phyloP scores from a whole-genome alignment of 225 moss, liverwort and hornwort species.

The Lunularia cruciata region DNA sequence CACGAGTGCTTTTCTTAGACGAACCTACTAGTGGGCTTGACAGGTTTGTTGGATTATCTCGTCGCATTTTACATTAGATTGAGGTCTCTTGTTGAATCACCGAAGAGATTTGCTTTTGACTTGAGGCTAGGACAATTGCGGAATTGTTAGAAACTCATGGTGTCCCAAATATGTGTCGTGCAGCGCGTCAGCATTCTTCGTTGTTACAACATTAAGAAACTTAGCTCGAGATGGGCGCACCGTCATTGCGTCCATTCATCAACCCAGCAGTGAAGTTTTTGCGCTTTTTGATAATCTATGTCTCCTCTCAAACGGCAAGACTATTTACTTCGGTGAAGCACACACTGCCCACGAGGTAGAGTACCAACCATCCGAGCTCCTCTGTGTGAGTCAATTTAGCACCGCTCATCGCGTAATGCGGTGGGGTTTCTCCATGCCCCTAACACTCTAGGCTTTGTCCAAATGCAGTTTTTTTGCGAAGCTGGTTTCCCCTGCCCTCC shows the following conservation, averaged over 20 bases:
- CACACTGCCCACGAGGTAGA: constrained; percentile 62
- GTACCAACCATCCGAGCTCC: background rate
- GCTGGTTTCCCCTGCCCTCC: constrained; percentile 85
- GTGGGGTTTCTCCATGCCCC: background rate
- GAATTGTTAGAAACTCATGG: too few relatives aligned
- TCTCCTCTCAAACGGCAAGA: constrained; percentile 71
- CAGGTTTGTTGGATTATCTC: constrained; percentile 28
- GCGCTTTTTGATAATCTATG: constrained; percentile 83
- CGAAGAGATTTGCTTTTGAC: too few relatives aligned
- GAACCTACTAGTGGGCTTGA: constrained; percentile 61
- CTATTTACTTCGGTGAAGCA: constrained; percentile 79
- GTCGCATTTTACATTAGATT: too few relatives aligned
- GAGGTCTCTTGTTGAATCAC: too few relatives aligned
- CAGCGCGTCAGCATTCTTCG: constrained; percentile 91
- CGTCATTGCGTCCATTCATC: constrained; percentile 90
- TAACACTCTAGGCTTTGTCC: background rate
- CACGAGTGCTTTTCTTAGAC: constrained; percentile 51
- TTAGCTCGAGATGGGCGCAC: constrained; percentile 84
- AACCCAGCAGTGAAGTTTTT: constrained; percentile 95
- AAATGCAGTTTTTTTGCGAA: constrained; percentile 66
- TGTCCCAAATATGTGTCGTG: background rate
- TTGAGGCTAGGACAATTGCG: too few relatives aligned
- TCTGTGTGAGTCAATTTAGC: background rate
- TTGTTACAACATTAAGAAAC: constrained; percentile 71
- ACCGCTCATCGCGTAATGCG: background rate